phyloP scores from a whole-genome alignment of 441 rosid species.

The Populus trichocarpa region DNA sequence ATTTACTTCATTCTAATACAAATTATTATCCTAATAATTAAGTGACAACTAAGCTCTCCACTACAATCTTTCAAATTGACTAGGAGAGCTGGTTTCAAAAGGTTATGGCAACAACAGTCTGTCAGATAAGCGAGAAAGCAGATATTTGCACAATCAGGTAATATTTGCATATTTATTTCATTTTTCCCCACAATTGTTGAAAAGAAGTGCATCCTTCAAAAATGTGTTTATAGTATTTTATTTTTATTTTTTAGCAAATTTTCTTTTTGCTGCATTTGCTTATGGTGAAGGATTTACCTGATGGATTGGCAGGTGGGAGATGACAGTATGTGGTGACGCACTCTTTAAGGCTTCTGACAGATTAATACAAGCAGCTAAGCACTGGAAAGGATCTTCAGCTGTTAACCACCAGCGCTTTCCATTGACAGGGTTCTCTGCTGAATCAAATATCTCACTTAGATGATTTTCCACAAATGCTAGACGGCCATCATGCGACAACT shows the following conservation, averaged over 20 bases:
- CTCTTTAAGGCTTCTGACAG: conserved; percentile 79
- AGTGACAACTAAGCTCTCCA: background rate
- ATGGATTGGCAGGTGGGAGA: conserved; percentile 85
- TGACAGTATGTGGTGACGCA: conserved; percentile 56
- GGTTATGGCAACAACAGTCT: background rate
- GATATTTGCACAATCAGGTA: background rate
- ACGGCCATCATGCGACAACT: conserved; percentile 87
- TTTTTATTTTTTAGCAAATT: background rate
- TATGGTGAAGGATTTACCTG: conserved; percentile 51
- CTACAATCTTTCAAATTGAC: background rate
- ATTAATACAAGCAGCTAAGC: conserved; percentile 84
- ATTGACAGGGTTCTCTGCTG: conserved; percentile 78
- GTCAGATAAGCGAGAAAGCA: background rate
- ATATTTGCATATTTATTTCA: background rate
- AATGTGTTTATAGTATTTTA: background rate
- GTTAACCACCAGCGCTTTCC: conserved; percentile 91
- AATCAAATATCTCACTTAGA: conserved; percentile 73
- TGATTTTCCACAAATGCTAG: conserved; percentile 77
- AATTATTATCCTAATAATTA: background rate
- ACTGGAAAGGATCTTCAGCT: conserved; percentile 97
- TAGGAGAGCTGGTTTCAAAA: background rate
- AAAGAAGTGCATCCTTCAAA: background rate
- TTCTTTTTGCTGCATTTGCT: conserved; percentile 14
- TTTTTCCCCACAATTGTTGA: background rate
- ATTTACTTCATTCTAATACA: background rate